These are phyloP conservation scores for Backusella westeae DNA, from an alignment of 192 early-diverging fungal species.

Conservation along the genomic window DNA sequence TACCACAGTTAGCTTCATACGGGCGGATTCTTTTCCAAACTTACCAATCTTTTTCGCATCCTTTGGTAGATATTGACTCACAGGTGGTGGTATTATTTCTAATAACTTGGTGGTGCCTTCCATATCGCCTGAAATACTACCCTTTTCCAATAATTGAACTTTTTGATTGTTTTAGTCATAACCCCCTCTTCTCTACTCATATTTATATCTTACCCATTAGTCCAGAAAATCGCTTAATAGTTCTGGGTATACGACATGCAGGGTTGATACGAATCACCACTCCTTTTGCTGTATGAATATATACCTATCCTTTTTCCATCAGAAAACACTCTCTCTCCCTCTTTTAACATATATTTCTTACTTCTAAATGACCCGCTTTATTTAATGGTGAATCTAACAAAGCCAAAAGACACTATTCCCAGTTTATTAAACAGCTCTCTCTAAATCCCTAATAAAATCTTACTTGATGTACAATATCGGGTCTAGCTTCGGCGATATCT, in stretches of 20 bases:
- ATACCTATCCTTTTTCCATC: conserved; percentile 54
- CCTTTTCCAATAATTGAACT: conserved; percentile 95
- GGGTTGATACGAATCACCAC: conserved; percentile 97
- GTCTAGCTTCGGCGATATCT: conserved; percentile 78
- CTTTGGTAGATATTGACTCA: conserved; percentile 88
- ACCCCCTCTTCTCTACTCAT: background rate
- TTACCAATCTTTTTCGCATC: conserved; percentile 79
- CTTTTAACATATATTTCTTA: background rate
- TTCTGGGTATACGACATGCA: conserved; percentile 95
- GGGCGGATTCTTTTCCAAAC: background rate
- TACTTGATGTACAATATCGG: conserved; percentile 97
- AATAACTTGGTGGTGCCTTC: conserved; percentile 74
- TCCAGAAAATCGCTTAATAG: conserved; percentile 97
- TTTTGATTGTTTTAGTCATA: background rate
- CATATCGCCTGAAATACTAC: conserved; percentile 82
- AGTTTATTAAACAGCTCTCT: too few species aligned
- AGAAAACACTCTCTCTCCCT: background rate
- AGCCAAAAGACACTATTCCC: conserved; percentile 81
- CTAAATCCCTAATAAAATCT: background rate
- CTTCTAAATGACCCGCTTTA: conserved; percentile 92
- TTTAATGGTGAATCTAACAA: conserved; percentile 96
- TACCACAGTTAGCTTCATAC: too few species aligned
- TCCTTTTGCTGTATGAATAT: conserved; percentile 90
- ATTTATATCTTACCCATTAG: conserved; percentile 72
- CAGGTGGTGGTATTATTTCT: conserved; percentile 93